A percentile compares a stretch with the other conserved stretches of the same genome.
phyloP scores from a whole-genome alignment of 2,329 filamentous ascomycete genomes.

The Sporothrix phasma region DNA sequence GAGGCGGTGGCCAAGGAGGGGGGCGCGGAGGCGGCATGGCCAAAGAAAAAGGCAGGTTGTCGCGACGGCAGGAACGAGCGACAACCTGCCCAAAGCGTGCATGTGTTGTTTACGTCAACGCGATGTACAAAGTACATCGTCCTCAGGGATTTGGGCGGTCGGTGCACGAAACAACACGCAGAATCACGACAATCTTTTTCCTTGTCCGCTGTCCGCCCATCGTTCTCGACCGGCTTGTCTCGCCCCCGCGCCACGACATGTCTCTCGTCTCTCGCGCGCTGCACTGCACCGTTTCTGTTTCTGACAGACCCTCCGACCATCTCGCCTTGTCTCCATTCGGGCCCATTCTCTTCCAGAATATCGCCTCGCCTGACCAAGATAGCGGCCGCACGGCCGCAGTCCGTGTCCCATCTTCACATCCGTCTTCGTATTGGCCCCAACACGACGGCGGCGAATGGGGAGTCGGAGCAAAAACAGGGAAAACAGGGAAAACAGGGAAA shows the following conservation, averaged over 20 bases:
- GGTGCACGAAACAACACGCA: not conserved
- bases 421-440: no score
- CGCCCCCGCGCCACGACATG: not conserved
- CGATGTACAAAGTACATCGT: not conserved
- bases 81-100: not conserved
- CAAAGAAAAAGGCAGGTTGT: not conserved
- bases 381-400: not conserved
- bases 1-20: not conserved
- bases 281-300: not conserved
- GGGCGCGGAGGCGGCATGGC: not conserved
- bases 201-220: not conserved
- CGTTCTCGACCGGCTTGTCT: not conserved
- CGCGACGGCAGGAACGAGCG: not conserved
- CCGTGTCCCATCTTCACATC: not conserved
- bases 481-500: not conserved
- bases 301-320: not conserved
- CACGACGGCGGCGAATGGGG: no score
- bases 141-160: not conserved
- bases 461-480: no score
- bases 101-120: not conserved
- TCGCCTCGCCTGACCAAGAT: not conserved
- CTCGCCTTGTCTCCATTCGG: not conserved
- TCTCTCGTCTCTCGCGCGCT: slow-evolving; percentile 6
- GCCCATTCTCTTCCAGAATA: not conserved
- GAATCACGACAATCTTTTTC: not conserved